Evolutionary conservation across 2,329 filamentous ascomycete genomes (phyloP), one percentile per base, ranked within the genome.

Genomic region (Aspergillus flavus): DNA sequence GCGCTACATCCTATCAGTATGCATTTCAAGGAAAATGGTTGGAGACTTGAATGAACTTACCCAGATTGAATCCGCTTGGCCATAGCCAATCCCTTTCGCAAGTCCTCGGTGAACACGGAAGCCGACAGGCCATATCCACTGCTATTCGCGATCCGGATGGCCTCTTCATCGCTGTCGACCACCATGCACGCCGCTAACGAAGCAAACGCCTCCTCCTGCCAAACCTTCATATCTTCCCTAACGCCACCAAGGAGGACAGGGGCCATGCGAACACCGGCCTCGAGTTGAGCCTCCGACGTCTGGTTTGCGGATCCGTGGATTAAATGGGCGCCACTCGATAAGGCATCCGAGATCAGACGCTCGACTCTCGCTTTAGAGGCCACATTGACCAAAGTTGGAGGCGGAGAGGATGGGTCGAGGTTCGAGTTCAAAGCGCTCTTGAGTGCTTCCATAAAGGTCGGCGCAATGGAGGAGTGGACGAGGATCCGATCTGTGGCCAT

Each of bases 401-500:
- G 69, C 0, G 80, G 79, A 41, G 76, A 74, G 2, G 75, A 64
- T n/a, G 73, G 45, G 12, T 71, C 67, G 0, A 72, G 34, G 66
- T 57, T 81, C 70, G 45, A 79, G 66, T 30, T 72, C 0, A 81
- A 73, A 4, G 80, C 80, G 1, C 62, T 73, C 61, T 82, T 80
- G 23, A 87, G 78, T 0, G 81, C 81, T 14, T 78, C 72, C n/a
- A 78, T 80, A 74, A 90, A 89, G 4, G 81, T 72, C 6, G 78
- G 74, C 52, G 81, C 79, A 64, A 89, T 81, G 45, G 78, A 80
- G 57, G 80, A 80, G 73, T 88, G 83, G n/a, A 89, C 83, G 28
- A 89, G 74, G 61, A 94, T 89, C 21, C 88, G 85, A 77, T 95
- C 92, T 0, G 91, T 94, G 28, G 85, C 83, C 91, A 95, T 94